A percentile compares a stretch with the other conserved stretches of the same genome.
Conservation (phyloP, 2,329 filamentous ascomycete genomes). For the Boeremia exigua region DNA sequence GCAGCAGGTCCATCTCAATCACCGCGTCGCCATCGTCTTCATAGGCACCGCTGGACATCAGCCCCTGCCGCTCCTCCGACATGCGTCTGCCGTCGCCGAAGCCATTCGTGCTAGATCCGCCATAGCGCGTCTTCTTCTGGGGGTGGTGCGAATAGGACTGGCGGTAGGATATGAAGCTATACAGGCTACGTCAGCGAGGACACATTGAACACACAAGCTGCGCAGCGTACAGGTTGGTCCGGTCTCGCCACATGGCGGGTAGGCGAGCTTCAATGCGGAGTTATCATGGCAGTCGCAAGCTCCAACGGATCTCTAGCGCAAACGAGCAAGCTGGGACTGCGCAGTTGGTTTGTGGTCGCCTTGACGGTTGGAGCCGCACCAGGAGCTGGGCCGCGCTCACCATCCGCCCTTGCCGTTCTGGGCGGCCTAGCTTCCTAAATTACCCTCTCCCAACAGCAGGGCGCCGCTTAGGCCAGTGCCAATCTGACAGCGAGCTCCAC, state of each 20-base stretch:
- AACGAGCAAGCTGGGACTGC: background rate
- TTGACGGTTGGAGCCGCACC: slow-evolving; percentile 17
- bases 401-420: slow-evolving; percentile 20
- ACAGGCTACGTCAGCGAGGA: slow-evolving; percentile 45
- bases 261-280: slow-evolving; percentile 32
- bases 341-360: slow-evolving; percentile 6
- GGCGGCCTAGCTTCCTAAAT: slow-evolving; percentile 17
- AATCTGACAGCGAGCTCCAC: slow-evolving; percentile 31
- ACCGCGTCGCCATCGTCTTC: slow-evolving; percentile 89
- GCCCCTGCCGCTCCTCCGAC: slow-evolving; percentile 75
- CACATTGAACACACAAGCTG: slow-evolving; percentile 15
- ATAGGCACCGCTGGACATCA: slow-evolving; percentile 80
- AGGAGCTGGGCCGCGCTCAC: slow-evolving; percentile 6
- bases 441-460: slow-evolving; percentile 24
- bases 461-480: slow-evolving; percentile 21
- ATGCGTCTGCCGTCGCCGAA: slow-evolving; percentile 53
- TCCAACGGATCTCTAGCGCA: slow-evolving; percentile 3
- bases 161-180: slow-evolving; percentile 96
- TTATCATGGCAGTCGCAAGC: slow-evolving; percentile 38
- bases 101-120: slow-evolving; percentile 61
- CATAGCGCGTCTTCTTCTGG: slow-evolving; percentile 75
- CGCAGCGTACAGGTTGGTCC: slow-evolving; percentile 86
- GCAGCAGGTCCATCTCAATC: slow-evolving; percentile 97
- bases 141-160: slow-evolving; percentile 98
- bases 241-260: slow-evolving; percentile 90